phyloP scores from a whole-genome alignment of 176 grass and related monocot genomes.

The Puccinellia tenuiflora region DNA sequence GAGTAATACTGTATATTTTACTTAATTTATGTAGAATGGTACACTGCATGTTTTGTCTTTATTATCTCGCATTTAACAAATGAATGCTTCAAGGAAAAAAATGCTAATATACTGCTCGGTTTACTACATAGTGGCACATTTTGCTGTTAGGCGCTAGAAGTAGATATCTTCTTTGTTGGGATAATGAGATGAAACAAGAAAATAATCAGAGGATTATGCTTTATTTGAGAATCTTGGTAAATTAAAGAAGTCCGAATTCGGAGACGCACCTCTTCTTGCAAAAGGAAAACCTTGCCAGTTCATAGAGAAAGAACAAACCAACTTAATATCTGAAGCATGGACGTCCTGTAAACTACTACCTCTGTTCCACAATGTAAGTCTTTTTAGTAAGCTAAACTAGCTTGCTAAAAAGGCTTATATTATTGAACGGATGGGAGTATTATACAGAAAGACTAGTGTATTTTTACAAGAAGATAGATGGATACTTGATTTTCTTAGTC shows the following conservation, averaged over 20 bases:
- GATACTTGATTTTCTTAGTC: neutral
- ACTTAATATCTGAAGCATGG: too few species aligned
- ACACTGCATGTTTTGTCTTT: neutral
- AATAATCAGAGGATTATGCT: neutral
- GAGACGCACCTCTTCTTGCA: neutral
- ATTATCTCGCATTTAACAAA: neutral
- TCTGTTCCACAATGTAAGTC: too few species aligned
- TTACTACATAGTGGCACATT: neutral
- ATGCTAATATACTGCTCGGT: neutral
- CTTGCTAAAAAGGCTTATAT: too few species aligned
- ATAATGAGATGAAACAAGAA: neutral
- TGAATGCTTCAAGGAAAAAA: neutral
- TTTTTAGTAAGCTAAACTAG: too few species aligned
- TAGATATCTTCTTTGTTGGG: neutral
- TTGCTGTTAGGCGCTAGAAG: neutral
- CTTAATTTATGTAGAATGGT: neutral
- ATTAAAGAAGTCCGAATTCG: neutral
- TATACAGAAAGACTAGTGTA: too few species aligned
- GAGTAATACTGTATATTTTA: neutral
- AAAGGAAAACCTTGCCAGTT: neutral
- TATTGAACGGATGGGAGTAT: too few species aligned
- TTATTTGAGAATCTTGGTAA: neutral
- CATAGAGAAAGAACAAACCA: neutral
- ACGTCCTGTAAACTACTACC: too few species aligned
- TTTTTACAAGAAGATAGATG: too few species aligned